These are phyloP conservation scores for Malassezia cuniculi DNA, from an alignment of 1,284 basidiomycete genomes.

Conservation along the genomic window DNA sequence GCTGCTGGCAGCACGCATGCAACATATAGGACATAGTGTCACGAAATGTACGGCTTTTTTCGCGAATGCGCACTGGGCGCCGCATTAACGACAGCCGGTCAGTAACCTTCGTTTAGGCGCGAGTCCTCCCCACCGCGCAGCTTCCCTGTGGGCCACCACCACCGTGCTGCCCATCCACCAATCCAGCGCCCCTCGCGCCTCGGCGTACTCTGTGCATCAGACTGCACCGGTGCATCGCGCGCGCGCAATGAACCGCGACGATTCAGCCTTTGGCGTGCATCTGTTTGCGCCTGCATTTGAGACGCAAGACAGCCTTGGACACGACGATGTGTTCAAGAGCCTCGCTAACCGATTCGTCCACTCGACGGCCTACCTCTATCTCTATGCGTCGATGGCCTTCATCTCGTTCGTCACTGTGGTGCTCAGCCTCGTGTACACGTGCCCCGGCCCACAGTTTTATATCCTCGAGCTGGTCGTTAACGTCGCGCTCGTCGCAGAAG, in stretches of 20 bases:
- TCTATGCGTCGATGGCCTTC: conserved; percentile 40
- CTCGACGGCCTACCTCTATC: conserved; percentile 38
- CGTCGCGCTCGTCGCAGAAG: conserved; percentile 36
- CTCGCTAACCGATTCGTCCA: conserved; percentile 44
- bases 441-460: conserved; percentile 39
- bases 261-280: conserved; percentile 6
- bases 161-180: too few relatives aligned
- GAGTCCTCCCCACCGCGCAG: too few relatives aligned
- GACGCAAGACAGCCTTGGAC: conserved; percentile 15
- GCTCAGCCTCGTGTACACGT: conserved; percentile 30
- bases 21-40: too few relatives aligned
- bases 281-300: conserved; percentile 11
- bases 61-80: too few relatives aligned
- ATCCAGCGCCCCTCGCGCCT: too few relatives aligned
- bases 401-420: conserved; percentile 36
- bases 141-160: too few relatives aligned
- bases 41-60: too few relatives aligned
- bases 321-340: conserved; percentile 40
- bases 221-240: neutral
- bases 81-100: too few relatives aligned
- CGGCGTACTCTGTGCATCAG: too few relatives aligned
- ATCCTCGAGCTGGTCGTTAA: conserved; percentile 37
- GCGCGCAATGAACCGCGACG: neutral
- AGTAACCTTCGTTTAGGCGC: too few relatives aligned
- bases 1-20: too few relatives aligned